A percentile compares a stretch with the other conserved stretches of the same genome.
Conservation (phyloP, 2,329 filamentous ascomycete genomes). For the Sarocladium kiliense region DNA sequence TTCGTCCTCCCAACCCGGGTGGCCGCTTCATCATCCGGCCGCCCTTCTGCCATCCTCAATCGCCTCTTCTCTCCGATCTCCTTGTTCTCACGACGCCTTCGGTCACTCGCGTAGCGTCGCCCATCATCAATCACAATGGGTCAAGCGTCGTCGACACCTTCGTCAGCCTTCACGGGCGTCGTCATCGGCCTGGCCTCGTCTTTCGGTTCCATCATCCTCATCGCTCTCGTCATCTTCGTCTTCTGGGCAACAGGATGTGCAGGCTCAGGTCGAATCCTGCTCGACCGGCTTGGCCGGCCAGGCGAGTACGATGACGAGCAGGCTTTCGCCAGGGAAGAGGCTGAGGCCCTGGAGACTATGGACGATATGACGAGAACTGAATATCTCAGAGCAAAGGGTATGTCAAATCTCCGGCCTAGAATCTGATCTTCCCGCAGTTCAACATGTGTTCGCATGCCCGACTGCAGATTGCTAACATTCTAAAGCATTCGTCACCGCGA, state of each 20-base stretch:
- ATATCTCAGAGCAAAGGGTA: conserved; percentile 94
- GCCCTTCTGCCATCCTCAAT: neutral
- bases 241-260: conserved; percentile 72
- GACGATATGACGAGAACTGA: conserved; percentile 86
- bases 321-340: conserved; percentile 88
- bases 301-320: conserved; percentile 98
- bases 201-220: conserved; percentile 83
- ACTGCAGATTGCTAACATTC: neutral
- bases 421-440: neutral
- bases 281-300: conserved; percentile 87
- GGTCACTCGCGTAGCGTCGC: neutral
- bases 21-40: conserved; percentile 6
- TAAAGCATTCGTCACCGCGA: conserved; percentile 85
- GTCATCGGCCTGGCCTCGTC: conserved; percentile 93
- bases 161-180: conserved; percentile 63
- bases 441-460: no score
- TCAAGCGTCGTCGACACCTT: conserved; percentile 24
- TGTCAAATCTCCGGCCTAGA: conserved; percentile 14
- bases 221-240: conserved; percentile 84
- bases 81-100: conserved; percentile 7
- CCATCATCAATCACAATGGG: conserved; percentile 20
- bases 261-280: conserved; percentile 77
- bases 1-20: neutral
- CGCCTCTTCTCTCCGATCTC: neutral
- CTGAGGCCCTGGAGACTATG: conserved; percentile 91